phyloP scores from a whole-genome alignment of 257 asterid genomes.

The Orobanche coerulescens region DNA sequence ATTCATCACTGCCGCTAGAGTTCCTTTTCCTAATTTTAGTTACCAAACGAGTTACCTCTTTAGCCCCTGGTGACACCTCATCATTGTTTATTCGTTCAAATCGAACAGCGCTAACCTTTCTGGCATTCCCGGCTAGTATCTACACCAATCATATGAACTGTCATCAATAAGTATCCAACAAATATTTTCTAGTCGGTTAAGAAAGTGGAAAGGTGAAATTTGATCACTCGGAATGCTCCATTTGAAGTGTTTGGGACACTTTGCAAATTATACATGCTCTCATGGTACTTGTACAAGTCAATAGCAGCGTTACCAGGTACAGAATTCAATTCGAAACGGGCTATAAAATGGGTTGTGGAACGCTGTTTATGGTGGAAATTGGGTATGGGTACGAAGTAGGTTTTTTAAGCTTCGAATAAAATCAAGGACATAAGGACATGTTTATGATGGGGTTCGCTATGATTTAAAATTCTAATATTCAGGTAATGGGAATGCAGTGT shows the following conservation, averaged over 20 bases:
- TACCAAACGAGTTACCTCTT: conserved; percentile 43
- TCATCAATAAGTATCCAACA: background rate
- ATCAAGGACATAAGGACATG: no score
- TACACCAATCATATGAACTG: conserved; percentile 28
- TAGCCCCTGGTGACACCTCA: conserved; percentile 36
- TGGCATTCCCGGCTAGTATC: conserved; percentile 94
- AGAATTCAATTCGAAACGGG: no score
- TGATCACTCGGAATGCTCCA: conserved; percentile 4
- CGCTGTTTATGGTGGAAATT: no score
- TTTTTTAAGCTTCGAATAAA: no score
- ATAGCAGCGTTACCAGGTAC: no score
- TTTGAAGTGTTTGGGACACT: background rate
- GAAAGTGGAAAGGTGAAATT: background rate
- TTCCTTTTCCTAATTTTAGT: conserved; percentile 72
- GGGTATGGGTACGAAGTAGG: no score
- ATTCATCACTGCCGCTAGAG: conserved; percentile 35
- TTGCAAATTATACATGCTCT: background rate
- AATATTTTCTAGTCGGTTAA: no score
- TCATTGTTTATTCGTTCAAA: conserved; percentile 63
- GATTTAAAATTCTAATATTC: no score
- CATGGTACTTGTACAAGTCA: background rate
- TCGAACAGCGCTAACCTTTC: conserved; percentile 91
- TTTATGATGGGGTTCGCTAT: no score
- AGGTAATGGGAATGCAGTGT: no score
- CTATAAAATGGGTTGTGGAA: no score